Conservation (phyloP, 1,284 basidiomycete species). For the Taiwanofungus camphoratus region DNA sequence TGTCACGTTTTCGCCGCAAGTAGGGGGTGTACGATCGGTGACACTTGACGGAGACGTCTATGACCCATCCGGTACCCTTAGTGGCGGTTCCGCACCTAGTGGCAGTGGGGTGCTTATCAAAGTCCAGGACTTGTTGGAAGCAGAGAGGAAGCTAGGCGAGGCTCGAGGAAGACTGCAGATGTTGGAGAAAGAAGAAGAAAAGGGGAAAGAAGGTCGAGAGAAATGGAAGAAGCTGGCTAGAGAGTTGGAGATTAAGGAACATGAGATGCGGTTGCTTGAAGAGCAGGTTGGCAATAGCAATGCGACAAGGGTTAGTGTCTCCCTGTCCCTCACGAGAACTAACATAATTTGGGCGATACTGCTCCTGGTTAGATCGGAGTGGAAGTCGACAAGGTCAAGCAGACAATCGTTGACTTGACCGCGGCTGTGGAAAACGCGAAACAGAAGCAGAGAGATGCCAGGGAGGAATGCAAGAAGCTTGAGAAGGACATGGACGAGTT, state of each 20-base stretch:
- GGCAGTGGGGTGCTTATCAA: constrained; percentile 75
- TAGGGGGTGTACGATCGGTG: constrained; percentile 76
- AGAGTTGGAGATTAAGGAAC: constrained; percentile 85
- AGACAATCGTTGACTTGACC: constrained; percentile 64
- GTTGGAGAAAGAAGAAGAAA: constrained; percentile 57
- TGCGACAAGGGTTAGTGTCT: constrained; percentile 67
- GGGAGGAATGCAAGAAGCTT: constrained; percentile 78
- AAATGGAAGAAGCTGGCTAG: constrained; percentile 64
- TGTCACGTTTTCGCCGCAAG: constrained; percentile 77
- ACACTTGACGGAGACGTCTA: constrained; percentile 96
- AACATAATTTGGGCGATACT: not conserved
- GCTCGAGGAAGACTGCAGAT: constrained; percentile 46
- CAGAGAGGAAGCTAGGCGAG: constrained; percentile 51
- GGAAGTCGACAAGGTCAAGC: constrained; percentile 75
- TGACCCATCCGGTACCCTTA: constrained; percentile 92
- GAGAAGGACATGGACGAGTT: constrained; percentile 98
- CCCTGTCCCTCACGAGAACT: not conserved
- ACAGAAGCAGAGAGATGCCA: constrained; percentile 71
- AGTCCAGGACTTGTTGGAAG: constrained; percentile 76
- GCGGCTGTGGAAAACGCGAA: constrained; percentile 62
- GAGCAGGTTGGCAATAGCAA: constrained; percentile 88
- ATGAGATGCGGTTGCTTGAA: constrained; percentile 80
- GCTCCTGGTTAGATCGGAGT: constrained; percentile 55
- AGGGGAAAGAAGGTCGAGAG: constrained; percentile 53
- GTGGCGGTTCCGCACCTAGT: constrained; percentile 84